phyloP scores from a whole-genome alignment of 1,139 yeast species.

The Pichia sp. region DNA sequence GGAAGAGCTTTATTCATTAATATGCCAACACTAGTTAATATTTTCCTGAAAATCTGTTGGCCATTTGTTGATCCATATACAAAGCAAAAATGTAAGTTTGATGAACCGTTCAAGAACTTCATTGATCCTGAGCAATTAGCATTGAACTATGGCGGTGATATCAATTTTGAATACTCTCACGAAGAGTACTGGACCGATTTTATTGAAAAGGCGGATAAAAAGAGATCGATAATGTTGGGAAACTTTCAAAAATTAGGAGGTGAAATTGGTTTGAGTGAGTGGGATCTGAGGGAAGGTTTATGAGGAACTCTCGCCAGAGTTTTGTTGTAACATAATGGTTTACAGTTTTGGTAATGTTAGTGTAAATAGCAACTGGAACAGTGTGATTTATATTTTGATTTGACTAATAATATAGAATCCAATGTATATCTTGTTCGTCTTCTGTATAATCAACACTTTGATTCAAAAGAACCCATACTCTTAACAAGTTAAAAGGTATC shows the following conservation, averaged over 20 bases:
- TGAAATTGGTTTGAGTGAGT: constrained; percentile 58
- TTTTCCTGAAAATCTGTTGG: constrained; percentile 50
- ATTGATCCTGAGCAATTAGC: constrained; percentile 48
- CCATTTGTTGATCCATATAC: constrained; percentile 63
- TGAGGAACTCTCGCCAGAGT: too few relatives aligned
- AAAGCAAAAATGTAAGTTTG: constrained; percentile 50
- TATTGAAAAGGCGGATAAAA: constrained; percentile 46
- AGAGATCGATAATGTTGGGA: constrained; percentile 45
- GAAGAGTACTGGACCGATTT: constrained; percentile 73
- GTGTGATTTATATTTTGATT: too few relatives aligned
- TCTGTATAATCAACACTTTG: too few relatives aligned
- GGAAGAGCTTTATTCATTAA: constrained; percentile 52
- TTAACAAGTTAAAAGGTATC: too few relatives aligned
- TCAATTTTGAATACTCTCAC: constrained; percentile 65
- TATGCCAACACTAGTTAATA: constrained; percentile 51
- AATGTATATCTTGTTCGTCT: too few relatives aligned
- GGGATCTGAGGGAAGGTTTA: constrained; percentile 22
- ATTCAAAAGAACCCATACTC: too few relatives aligned
- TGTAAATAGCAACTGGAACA: too few relatives aligned
- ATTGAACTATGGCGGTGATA: constrained; percentile 44
- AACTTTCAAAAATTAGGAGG: constrained; percentile 65
- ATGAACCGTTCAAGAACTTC: constrained; percentile 47
- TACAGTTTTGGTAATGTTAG: too few relatives aligned
- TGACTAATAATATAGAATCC: too few relatives aligned
- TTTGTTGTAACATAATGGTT: too few relatives aligned